These are phyloP conservation scores for Rhizopogon roseolus DNA, from an alignment of 768 basidiomycete species.

Conservation along the genomic window DNA sequence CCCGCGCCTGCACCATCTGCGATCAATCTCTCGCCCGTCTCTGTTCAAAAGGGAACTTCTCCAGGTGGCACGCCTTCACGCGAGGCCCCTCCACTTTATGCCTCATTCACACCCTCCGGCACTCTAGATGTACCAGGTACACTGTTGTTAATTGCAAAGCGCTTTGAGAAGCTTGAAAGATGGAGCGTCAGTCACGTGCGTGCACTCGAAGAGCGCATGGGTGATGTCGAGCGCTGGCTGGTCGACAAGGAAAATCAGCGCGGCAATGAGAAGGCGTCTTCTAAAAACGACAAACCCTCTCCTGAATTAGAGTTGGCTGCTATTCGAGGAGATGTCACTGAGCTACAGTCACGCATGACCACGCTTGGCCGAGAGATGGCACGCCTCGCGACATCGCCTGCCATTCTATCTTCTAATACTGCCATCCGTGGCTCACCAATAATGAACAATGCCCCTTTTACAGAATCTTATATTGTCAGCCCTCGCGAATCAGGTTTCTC, in stretches of 20 bases:
- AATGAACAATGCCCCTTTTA: conserved; percentile 39
- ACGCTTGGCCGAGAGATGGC: conserved; percentile 81
- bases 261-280: conserved; percentile 37
- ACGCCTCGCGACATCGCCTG: conserved; percentile 53
- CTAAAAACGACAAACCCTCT: conserved; percentile 12
- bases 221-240: conserved; percentile 86
- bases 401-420: conserved; percentile 40
- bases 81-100: conserved; percentile 69
- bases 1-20: conserved; percentile 34
- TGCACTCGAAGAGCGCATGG: conserved; percentile 87
- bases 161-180: conserved; percentile 86
- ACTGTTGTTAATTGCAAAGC: conserved; percentile 61
- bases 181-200: conserved; percentile 89
- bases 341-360: conserved; percentile 70
- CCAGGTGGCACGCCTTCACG: conserved; percentile 30
- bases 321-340: conserved; percentile 63
- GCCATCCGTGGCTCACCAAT: conserved; percentile 39
- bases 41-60: conserved; percentile 46
- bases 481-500: conserved; percentile 20
- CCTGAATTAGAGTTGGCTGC: conserved; percentile 39
- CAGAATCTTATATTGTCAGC: conserved; percentile 40
- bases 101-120: conserved; percentile 67
- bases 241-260: conserved; percentile 76
- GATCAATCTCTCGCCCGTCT: conserved; percentile 57
- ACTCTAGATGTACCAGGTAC: conserved; percentile 73